Percentiles rank a stretch among this genome's conserved stretches.
Conservation (phyloP, 257 asterid genomes). For the Lantana camara region DNA sequence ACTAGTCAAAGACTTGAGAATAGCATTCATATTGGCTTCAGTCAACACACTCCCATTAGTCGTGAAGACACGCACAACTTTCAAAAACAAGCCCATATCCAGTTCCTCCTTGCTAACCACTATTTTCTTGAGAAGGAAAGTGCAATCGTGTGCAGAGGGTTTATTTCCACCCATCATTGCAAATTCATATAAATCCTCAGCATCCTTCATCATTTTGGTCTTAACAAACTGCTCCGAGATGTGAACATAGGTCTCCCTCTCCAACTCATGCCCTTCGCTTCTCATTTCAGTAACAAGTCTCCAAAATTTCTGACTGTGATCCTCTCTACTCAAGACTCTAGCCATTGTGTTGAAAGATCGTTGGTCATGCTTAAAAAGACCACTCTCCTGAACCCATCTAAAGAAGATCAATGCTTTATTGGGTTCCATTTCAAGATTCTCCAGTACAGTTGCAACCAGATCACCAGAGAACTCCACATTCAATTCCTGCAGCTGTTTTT, state of each 20-base stretch:
- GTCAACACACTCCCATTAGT: slow-evolving; percentile 59
- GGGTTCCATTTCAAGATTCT: slow-evolving; percentile 47
- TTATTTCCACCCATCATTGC: slow-evolving; percentile 62
- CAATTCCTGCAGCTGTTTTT: slow-evolving; percentile 49
- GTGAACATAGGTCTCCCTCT: slow-evolving; percentile 49
- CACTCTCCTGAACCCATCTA: slow-evolving; percentile 87
- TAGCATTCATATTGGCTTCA: slow-evolving; percentile 48
- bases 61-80: slow-evolving; percentile 58
- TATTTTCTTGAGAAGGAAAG: slow-evolving; percentile 75
- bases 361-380: slow-evolving; percentile 52
- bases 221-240: slow-evolving; percentile 46
- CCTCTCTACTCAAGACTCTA: slow-evolving; percentile 57
- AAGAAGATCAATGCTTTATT: slow-evolving; percentile 75
- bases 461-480: slow-evolving; percentile 59
- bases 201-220: slow-evolving; percentile 64
- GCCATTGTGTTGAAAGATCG: slow-evolving; percentile 60
- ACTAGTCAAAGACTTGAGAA: slow-evolving; percentile 73
- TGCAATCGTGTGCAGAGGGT: slow-evolving; percentile 69
- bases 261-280: slow-evolving; percentile 61
- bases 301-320: slow-evolving; percentile 62
- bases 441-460: slow-evolving; percentile 56
- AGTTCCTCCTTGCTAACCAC: slow-evolving; percentile 72
- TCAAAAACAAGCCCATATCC: slow-evolving; percentile 58
- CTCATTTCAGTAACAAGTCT: slow-evolving; percentile 74
- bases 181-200: slow-evolving; percentile 75